phyloP scores from a whole-genome alignment of 805 yeast species.

The Candida ponderosae region DNA sequence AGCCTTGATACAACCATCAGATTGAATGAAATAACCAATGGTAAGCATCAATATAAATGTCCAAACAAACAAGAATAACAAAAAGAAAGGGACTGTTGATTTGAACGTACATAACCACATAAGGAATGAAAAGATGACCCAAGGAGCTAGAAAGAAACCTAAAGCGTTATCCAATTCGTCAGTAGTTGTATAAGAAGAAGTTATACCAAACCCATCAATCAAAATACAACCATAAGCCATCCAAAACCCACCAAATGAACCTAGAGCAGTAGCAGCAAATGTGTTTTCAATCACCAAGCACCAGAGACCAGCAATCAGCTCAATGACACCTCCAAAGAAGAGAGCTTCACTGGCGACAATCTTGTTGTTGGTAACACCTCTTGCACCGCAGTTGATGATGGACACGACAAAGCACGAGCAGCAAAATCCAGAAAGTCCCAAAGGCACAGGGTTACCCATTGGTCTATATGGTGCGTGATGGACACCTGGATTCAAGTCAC shows the following conservation, averaged over 20 bases:
- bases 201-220: constrained; percentile 50
- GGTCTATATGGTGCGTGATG: constrained; percentile 40
- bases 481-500: constrained; percentile 37
- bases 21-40: constrained; percentile 45
- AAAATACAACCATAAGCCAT: constrained; percentile 61
- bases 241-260: constrained; percentile 67
- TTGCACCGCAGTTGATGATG: constrained; percentile 54
- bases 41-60: constrained; percentile 44
- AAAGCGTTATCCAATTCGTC: constrained; percentile 40
- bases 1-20: constrained; percentile 36
- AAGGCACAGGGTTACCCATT: constrained; percentile 70
- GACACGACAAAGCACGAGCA: constrained; percentile 49
- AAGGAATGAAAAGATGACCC: constrained; percentile 58
- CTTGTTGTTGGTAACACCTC: constrained; percentile 55
- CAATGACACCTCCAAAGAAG: constrained; percentile 69
- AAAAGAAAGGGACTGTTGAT: constrained; percentile 50
- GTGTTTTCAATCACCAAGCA: constrained; percentile 72
- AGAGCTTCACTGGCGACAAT: constrained; percentile 59
- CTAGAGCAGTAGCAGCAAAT: constrained; percentile 54
- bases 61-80: constrained; percentile 45
- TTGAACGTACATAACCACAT: constrained; percentile 50
- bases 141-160: constrained; percentile 54
- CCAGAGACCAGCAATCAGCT: constrained; percentile 67
- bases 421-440: constrained; percentile 68
- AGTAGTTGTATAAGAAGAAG: constrained; percentile 37